phyloP scores from a whole-genome alignment of 108 stramenopile genomes.

The Aurantiochytrium sp. region DNA sequence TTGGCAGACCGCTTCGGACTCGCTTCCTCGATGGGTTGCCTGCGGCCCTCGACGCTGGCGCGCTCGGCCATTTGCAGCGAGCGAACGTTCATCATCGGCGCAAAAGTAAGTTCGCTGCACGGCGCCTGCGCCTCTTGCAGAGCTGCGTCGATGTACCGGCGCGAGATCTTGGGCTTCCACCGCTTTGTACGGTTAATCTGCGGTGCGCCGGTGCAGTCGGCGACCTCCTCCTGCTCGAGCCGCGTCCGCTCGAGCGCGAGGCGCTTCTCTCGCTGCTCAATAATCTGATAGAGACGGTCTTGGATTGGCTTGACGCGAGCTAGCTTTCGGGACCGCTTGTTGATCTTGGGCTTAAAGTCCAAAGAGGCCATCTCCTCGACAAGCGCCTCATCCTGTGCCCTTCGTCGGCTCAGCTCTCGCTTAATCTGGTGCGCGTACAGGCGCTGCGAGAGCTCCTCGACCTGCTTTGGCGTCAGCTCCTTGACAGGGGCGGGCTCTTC shows the following conservation, averaged over 20 bases:
- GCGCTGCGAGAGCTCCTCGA: neutral
- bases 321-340: neutral
- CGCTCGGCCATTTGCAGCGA: neutral
- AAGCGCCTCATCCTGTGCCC: neutral
- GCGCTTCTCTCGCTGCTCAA: neutral
- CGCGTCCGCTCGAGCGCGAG: neutral
- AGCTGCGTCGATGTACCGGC: neutral
- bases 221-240: neutral
- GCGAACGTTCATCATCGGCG: neutral
- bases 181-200: neutral
- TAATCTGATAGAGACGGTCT: neutral
- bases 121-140: neutral
- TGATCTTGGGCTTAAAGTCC: slow-evolving; percentile 10
- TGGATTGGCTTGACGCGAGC: slow-evolving; percentile 1
- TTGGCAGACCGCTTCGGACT: neutral
- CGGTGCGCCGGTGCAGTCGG: neutral
- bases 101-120: neutral
- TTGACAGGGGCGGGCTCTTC: neutral
- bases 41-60: neutral
- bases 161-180: neutral
- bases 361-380: neutral
- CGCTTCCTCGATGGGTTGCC: neutral
- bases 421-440: neutral
- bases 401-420: neutral
- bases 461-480: neutral